Conservation (phyloP, 345 rosid species). For the Hypericum androsaemum region DNA sequence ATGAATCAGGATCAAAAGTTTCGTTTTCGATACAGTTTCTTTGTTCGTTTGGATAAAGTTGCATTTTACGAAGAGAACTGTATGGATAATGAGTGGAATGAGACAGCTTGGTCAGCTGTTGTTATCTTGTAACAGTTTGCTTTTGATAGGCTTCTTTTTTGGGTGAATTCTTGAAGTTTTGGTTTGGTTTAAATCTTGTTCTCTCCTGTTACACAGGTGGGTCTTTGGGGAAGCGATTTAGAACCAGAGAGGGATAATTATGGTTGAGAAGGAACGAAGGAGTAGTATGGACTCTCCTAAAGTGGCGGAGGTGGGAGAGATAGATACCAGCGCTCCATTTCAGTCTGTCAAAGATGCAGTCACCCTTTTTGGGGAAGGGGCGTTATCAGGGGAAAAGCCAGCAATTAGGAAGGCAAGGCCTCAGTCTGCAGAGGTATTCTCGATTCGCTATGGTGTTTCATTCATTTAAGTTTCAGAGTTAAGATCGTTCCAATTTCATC, state of each 20-base stretch:
- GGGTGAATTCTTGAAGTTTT: no score
- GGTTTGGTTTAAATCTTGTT: not conserved
- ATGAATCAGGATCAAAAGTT: no score
- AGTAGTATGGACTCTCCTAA: slow-evolving; percentile 45
- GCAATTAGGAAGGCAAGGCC: slow-evolving; percentile 51
- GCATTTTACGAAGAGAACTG: no score
- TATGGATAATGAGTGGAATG: no score
- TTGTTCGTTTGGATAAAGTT: no score
- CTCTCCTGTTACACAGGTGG: slow-evolving; percentile 11
- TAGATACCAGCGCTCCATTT: slow-evolving; percentile 95
- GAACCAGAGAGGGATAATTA: slow-evolving; percentile 16
- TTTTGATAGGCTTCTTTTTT: no score
- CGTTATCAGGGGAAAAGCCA: slow-evolving; percentile 71
- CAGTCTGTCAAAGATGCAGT: slow-evolving; percentile 97
- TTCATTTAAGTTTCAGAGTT: not conserved
- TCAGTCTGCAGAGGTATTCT: slow-evolving; percentile 69
- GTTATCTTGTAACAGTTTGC: no score
- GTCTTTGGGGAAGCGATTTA: slow-evolving; percentile 5
- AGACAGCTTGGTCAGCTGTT: no score
- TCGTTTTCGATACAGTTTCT: no score
- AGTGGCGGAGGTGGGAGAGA: slow-evolving; percentile 77
- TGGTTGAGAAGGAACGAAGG: slow-evolving; percentile 64
- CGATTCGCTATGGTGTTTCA: not conserved
- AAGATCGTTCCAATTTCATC: not conserved
- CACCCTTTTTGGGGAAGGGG: slow-evolving; percentile 77